A percentile compares a stretch with the other conserved stretches of the same genome.
phyloP scores from a whole-genome alignment of 1,139 yeast genomes.

The Zygoascus sp. region DNA sequence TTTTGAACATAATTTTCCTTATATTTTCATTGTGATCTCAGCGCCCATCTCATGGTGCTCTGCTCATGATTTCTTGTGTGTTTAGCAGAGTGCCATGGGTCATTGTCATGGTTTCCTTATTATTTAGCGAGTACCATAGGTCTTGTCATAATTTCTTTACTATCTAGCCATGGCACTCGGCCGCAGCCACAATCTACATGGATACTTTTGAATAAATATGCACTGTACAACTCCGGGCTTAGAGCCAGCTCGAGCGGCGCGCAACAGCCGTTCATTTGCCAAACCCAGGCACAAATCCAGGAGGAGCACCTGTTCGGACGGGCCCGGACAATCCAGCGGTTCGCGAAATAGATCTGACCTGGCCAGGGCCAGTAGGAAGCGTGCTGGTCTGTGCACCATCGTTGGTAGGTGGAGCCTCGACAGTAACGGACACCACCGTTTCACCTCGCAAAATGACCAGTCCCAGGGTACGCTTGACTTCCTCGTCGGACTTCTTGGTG shows the following conservation, averaged over 20 bases:
- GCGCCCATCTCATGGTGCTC: no score
- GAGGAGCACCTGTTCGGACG: constrained; percentile 25
- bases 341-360: constrained; percentile 39
- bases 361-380: constrained; percentile 44
- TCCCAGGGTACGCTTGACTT: constrained; percentile 72
- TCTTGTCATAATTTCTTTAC: no score
- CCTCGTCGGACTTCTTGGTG: constrained; percentile 50
- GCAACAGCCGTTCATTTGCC: constrained; percentile 1
- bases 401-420: constrained; percentile 71
- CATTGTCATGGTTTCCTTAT: no score
- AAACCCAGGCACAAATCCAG: constrained; percentile 20
- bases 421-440: constrained; percentile 74
- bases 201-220: neutral
- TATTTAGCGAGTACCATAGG: no score
- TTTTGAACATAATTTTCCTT: no score
- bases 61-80: no score
- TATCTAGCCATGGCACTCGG: no score
- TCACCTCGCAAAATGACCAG: constrained; percentile 84
- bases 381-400: constrained; percentile 43
- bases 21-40: no score
- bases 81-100: no score
- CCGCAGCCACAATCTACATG: constrained; percentile 1
- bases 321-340: constrained; percentile 28
- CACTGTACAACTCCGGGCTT: no score
- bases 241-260: no score